Evolutionary conservation across 139 green algal species (phyloP).

Genomic region (Micractinium sp.): DNA sequence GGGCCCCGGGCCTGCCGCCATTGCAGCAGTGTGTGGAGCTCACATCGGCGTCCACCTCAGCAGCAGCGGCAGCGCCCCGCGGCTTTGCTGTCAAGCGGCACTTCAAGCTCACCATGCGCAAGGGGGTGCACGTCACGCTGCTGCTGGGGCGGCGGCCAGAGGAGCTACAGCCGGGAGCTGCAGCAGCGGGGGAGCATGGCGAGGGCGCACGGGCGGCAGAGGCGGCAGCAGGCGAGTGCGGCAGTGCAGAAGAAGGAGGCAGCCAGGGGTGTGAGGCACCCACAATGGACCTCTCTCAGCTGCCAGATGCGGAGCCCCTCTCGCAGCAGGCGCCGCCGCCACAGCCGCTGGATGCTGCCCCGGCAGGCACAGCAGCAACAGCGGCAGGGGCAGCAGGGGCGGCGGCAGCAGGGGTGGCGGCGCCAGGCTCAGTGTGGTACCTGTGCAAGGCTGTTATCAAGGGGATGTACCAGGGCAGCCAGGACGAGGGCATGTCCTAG

Average conservation of each 20-base stretch:
- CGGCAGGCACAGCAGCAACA: neutral
- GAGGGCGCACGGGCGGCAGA: neutral
- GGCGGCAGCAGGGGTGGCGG: neutral
- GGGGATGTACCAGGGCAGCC: neutral
- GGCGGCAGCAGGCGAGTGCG: neutral
- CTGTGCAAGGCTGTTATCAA: neutral
- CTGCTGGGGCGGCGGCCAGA: slow-evolving; percentile 8
- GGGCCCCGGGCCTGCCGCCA: neutral
- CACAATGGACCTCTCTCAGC: slow-evolving; percentile 18
- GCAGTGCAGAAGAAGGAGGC: slow-evolving; percentile 1
- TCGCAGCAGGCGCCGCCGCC: neutral
- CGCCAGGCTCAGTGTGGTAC: neutral
- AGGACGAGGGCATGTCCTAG: neutral
- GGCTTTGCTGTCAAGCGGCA: slow-evolving; percentile 20
- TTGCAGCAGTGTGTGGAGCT: neutral
- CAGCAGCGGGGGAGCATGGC: neutral
- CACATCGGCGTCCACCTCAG: neutral
- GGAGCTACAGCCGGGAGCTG: neutral
- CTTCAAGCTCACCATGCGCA: slow-evolving; percentile 22
- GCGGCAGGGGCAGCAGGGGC: neutral
- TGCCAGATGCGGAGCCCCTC: neutral
- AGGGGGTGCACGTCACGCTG: slow-evolving; percentile 21
- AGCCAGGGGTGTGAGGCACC: neutral
- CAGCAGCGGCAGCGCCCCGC: neutral
- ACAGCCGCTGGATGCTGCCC: neutral